Evolutionary conservation across 1,139 yeast genomes (phyloP).

Genomic region (Blastobotrys aristatus): DNA sequence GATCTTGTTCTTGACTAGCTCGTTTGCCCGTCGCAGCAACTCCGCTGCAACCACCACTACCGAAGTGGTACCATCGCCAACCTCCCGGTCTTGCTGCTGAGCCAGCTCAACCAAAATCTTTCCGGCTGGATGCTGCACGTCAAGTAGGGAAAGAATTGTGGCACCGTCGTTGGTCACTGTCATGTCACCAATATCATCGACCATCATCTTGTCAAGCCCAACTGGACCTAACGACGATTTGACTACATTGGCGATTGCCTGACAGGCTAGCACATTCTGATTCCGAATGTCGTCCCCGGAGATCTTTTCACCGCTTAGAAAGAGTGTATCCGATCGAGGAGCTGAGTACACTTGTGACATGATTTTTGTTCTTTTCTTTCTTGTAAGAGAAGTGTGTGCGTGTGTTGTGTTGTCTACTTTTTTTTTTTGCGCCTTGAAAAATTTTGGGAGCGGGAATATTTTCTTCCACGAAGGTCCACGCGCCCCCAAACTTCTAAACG

Average conservation of each 20-base stretch:
- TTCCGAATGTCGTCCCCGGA: slow-evolving; percentile 96
- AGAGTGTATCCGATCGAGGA: slow-evolving; percentile 85
- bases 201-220: slow-evolving; percentile 97
- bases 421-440: not conserved
- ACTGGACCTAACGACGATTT: slow-evolving; percentile 97
- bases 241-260: slow-evolving; percentile 95
- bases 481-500: too few relatives aligned
- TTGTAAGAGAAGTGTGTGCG: too few relatives aligned
- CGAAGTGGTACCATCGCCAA: slow-evolving; percentile 92
- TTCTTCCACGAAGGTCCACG: too few relatives aligned
- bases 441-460: too few relatives aligned
- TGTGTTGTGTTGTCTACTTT: not conserved
- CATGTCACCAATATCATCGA: slow-evolving; percentile 98
- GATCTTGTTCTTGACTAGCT: slow-evolving; percentile 83
- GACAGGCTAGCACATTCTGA: slow-evolving; percentile 91
- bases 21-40: slow-evolving; percentile 87
- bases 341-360: slow-evolving; percentile 58
- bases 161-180: slow-evolving; percentile 99
- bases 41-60: slow-evolving; percentile 96
- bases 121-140: slow-evolving; percentile 99
- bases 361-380: slow-evolving; percentile 5
- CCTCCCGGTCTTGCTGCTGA: slow-evolving; percentile 98
- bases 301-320: slow-evolving; percentile 92
- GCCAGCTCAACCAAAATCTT: slow-evolving; percentile 95
- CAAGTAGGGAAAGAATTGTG: slow-evolving; percentile 81